These are phyloP conservation scores for Coprinopsis cinerea DNA, from an alignment of 768 basidiomycete species.

Conservation along the genomic window DNA sequence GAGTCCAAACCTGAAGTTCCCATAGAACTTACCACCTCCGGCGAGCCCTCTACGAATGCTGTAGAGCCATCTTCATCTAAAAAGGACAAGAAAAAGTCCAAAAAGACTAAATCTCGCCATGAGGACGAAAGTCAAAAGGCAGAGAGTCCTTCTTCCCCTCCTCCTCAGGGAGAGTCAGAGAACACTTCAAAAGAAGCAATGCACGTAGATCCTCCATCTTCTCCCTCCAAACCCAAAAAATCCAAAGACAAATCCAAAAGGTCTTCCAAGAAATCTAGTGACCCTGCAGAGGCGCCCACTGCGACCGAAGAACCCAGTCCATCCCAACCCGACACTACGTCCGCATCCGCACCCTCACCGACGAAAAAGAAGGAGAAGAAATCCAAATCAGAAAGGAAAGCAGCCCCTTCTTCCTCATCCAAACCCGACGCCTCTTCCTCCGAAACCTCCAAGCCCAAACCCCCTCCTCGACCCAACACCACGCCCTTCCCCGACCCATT, in stretches of 20 bases:
- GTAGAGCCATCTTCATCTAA: too few relatives aligned
- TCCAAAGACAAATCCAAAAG: background rate
- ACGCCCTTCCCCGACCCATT: constrained; percentile 40
- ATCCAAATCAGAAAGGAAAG: constrained; percentile 12
- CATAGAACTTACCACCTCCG: too few relatives aligned
- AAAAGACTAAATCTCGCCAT: background rate
- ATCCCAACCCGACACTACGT: background rate
- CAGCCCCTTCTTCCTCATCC: background rate
- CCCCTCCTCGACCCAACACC: constrained; percentile 27
- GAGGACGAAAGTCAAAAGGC: constrained; percentile 1
- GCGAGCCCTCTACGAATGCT: too few relatives aligned
- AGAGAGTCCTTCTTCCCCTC: constrained; percentile 1
- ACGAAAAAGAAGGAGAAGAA: background rate
- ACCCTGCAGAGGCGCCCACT: background rate
- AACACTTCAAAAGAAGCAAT: constrained; percentile 3
- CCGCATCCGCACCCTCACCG: background rate
- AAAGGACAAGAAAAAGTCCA: constrained; percentile 10
- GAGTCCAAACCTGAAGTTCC: background rate
- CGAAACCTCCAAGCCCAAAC: background rate
- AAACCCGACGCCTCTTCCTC: background rate
- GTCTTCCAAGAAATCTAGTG: background rate
- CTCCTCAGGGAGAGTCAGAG: too few relatives aligned
- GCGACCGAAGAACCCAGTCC: background rate
- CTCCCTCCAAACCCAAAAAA: background rate
- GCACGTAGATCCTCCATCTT: background rate